These are phyloP conservation scores for Scutellaria galericulata DNA, from an alignment of 257 asterid species.

Conservation along the genomic window DNA sequence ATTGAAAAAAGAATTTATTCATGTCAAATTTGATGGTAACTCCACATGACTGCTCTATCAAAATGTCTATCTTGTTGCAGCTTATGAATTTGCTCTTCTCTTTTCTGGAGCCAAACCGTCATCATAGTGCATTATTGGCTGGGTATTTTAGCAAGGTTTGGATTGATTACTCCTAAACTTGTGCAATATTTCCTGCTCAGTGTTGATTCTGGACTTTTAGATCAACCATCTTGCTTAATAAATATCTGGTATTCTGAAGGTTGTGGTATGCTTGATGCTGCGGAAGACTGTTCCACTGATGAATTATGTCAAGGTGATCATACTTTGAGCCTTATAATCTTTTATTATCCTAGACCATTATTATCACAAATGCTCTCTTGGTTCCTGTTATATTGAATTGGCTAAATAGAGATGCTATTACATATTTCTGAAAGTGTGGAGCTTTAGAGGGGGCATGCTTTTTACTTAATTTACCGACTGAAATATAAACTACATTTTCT, in stretches of 20 bases:
- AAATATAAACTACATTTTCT: constrained; percentile 6
- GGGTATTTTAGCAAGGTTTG: constrained; percentile 97
- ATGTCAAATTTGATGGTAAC: constrained; percentile 31
- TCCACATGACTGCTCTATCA: constrained; percentile 29
- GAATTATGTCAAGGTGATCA: constrained; percentile 87
- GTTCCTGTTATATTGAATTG: background rate
- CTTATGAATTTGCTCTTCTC: constrained; percentile 94
- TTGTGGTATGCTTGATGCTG: constrained; percentile 89
- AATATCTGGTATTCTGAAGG: constrained; percentile 56
- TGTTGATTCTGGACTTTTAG: constrained; percentile 24
- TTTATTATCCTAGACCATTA: background rate
- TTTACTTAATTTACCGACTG: background rate
- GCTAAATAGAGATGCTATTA: constrained; percentile 11
- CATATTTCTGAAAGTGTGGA: constrained; percentile 1
- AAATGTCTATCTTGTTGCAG: constrained; percentile 53
- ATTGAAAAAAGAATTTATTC: constrained; percentile 19
- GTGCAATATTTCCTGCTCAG: constrained; percentile 22
- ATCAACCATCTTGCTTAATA: constrained; percentile 38
- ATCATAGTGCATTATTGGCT: constrained; percentile 87
- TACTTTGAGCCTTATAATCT: constrained; percentile 6
- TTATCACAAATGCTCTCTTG: background rate
- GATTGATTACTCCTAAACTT: constrained; percentile 30
- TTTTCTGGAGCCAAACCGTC: constrained; percentile 86
- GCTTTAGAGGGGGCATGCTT: background rate
- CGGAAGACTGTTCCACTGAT: constrained; percentile 85